phyloP scores from a whole-genome alignment of 2,329 filamentous ascomycete genomes.

The Fusarium odoratissimum region DNA sequence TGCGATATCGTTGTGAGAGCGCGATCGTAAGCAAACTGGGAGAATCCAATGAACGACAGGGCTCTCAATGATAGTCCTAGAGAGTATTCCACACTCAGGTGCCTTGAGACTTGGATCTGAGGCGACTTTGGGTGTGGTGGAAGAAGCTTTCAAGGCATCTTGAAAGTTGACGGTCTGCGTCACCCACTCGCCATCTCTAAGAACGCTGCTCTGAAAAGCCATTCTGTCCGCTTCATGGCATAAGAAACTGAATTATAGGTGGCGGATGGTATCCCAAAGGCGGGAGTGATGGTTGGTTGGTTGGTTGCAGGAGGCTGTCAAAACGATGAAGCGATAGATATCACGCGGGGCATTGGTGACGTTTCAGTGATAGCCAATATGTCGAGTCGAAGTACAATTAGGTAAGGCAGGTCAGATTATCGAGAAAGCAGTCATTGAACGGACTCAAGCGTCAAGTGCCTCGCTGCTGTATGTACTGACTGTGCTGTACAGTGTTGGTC shows the following conservation, averaged over 20 bases:
- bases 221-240: conserved; percentile 47
- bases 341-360: conserved; percentile 6
- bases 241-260: background rate
- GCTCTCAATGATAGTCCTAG: conserved; percentile 80
- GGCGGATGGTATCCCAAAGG: background rate
- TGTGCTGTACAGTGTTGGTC: conserved; percentile 2
- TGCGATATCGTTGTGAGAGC: conserved; percentile 80
- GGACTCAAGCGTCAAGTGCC: background rate
- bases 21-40: conserved; percentile 80
- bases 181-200: conserved; percentile 67
- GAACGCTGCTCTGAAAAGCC: conserved; percentile 66
- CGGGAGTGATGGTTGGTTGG: background rate
- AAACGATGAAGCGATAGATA: background rate
- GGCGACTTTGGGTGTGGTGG: conserved; percentile 46
- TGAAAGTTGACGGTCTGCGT: conserved; percentile 62
- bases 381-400: background rate
- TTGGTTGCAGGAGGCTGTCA: background rate
- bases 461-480: background rate
- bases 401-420: background rate
- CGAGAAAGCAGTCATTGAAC: background rate
- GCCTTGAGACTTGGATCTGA: conserved; percentile 51
- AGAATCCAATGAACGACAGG: conserved; percentile 81
- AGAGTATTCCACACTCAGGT: conserved; percentile 77
- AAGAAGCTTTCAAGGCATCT: conserved; percentile 55
- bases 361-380: conserved; percentile 2